Percentiles rank a stretch among this genome's conserved stretches.
Evolutionary conservation across 805 yeast genomes (phyloP).

Genomic region (Henningerozyma blattae): DNA sequence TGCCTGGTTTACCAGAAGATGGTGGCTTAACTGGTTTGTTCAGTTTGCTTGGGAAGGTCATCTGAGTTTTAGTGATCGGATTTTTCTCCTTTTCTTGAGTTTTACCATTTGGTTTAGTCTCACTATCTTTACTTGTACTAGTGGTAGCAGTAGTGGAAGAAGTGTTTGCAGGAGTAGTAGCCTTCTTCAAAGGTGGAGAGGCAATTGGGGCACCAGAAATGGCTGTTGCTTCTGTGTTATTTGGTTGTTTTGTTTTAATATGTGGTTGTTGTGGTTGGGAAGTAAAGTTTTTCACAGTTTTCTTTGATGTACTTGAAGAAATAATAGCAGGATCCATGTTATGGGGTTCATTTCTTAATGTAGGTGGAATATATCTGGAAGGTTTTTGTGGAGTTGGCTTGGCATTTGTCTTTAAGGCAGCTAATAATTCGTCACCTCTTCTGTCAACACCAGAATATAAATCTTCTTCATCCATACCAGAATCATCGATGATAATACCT

Average conservation of each 20-base stretch:
- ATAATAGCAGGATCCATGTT: slow-evolving; percentile 25
- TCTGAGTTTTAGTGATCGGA: background rate
- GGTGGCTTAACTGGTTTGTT: background rate
- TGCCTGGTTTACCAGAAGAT: background rate
- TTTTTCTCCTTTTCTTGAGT: too few species aligned
- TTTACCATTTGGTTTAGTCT: background rate
- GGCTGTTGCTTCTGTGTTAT: background rate
- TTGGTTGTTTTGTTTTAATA: background rate
- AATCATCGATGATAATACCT: slow-evolving; percentile 63
- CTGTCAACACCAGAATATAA: slow-evolving; percentile 87
- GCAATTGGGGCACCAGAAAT: background rate
- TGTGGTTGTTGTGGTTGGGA: background rate
- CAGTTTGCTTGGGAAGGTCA: background rate
- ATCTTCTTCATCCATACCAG: slow-evolving; percentile 91
- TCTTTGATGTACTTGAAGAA: slow-evolving; percentile 15
- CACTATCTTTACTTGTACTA: too few species aligned
- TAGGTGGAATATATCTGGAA: slow-evolving; percentile 24
- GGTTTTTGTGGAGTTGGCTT: slow-evolving; percentile 20
- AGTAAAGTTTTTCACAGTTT: too few species aligned
- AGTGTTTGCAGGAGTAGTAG: slow-evolving; percentile 1
- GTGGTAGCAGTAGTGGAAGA: background rate
- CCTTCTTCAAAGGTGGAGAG: background rate
- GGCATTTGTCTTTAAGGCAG: slow-evolving; percentile 21
- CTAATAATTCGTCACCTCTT: slow-evolving; percentile 25
- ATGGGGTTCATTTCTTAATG: slow-evolving; percentile 24